These are phyloP conservation scores for Fusarium proliferatum DNA, from an alignment of 2,329 filamentous ascomycete genomes.

Conservation along the genomic window DNA sequence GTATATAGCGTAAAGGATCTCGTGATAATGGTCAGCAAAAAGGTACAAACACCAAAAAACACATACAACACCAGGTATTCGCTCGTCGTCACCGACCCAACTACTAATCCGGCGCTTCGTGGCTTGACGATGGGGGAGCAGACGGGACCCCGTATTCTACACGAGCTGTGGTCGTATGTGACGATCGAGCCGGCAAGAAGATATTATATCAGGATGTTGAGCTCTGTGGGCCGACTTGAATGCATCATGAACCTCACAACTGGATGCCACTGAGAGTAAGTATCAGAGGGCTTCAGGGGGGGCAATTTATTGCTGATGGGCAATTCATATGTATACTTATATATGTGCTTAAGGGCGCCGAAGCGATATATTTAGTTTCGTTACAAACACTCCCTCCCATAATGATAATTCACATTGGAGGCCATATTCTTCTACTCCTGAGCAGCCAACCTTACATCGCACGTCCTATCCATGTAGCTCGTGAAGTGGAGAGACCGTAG, in stretches of 20 bases:
- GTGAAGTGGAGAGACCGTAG: neutral
- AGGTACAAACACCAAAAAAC: conserved; percentile 10
- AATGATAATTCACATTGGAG: neutral
- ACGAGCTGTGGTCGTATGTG: conserved; percentile 41
- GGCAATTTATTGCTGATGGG: neutral
- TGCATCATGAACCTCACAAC: neutral
- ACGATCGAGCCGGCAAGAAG: neutral
- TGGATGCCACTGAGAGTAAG: no score
- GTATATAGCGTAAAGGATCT: neutral
- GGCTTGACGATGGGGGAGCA: conserved; percentile 38
- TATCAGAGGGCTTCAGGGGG: neutral
- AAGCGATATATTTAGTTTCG: neutral
- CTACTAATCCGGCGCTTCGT: conserved; percentile 42
- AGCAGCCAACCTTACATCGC: neutral
- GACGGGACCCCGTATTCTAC: conserved; percentile 40
- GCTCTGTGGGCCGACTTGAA: neutral
- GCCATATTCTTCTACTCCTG: neutral
- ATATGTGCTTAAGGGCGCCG: neutral
- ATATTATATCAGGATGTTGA: neutral
- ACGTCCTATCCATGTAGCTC: neutral
- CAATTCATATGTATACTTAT: neutral
- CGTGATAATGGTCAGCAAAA: neutral
- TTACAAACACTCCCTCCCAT: neutral
- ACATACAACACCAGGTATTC: conserved; percentile 43
- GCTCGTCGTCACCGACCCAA: conserved; percentile 40